These are phyloP conservation scores for Lactifluus hygrophoroides DNA, from an alignment of 768 basidiomycete species.

Conservation along the genomic window DNA sequence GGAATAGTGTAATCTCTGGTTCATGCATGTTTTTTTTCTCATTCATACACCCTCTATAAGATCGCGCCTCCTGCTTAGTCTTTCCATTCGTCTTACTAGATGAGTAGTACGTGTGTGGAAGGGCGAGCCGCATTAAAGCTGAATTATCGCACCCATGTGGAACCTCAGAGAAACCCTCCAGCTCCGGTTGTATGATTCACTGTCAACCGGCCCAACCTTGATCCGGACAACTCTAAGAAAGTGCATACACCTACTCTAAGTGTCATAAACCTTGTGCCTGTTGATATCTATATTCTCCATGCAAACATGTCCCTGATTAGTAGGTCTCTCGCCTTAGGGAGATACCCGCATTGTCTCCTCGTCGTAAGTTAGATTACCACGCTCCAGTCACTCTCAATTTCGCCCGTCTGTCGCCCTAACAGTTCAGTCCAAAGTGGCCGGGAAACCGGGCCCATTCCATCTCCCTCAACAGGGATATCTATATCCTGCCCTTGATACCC, in stretches of 20 bases:
- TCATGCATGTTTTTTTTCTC: conserved; percentile 8
- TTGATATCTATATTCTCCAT: not conserved
- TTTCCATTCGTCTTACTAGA: not conserved
- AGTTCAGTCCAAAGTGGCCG: conserved; percentile 32
- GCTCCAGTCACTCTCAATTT: conserved; percentile 36
- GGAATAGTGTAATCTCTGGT: conserved; percentile 13
- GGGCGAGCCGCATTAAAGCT: not conserved
- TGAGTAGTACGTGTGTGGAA: not conserved
- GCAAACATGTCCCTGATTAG: not conserved
- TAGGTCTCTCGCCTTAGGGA: not conserved
- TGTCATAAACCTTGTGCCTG: not conserved
- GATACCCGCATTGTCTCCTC: not conserved
- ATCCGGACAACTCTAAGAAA: not conserved
- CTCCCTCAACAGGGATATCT: conserved; percentile 31
- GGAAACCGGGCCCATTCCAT: conserved; percentile 35
- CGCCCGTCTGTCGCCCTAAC: conserved; percentile 35
- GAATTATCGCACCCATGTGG: not conserved
- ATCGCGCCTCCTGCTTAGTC: not conserved
- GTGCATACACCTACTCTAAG: not conserved
- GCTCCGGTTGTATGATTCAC: not conserved
- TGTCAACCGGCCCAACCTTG: not conserved
- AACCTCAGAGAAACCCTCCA: not conserved
- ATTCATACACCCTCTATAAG: conserved; percentile 4
- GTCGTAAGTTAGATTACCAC: conserved; percentile 27
- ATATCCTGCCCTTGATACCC: conserved; percentile 37